A percentile compares a stretch with the other conserved stretches of the same genome.
Evolutionary conservation across 1,139 yeast genomes (phyloP).

Genomic region (Arxiozyma telluris): DNA sequence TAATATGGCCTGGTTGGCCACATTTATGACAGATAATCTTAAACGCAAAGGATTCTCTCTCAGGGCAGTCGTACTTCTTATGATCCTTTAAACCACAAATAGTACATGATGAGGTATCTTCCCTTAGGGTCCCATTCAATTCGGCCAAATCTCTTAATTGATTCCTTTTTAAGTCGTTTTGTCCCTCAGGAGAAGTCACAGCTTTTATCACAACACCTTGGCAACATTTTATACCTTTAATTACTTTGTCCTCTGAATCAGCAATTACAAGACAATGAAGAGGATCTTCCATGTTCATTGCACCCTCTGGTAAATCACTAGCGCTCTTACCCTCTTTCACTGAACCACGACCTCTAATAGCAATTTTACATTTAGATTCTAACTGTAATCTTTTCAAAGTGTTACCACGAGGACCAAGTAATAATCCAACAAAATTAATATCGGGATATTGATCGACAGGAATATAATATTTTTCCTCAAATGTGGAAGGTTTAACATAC

Average conservation of each 20-base stretch:
- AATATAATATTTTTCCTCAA: conserved; percentile 72
- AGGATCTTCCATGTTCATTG: conserved; percentile 60
- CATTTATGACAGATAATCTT: conserved; percentile 66
- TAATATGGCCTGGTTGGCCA: conserved; percentile 78
- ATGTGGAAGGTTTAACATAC: conserved; percentile 62
- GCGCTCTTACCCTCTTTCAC: conserved; percentile 80
- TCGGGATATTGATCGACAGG: conserved; percentile 87
- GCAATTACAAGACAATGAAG: conserved; percentile 84
- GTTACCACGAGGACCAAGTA: conserved; percentile 93
- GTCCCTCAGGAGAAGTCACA: conserved; percentile 84
- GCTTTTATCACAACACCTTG: conserved; percentile 74
- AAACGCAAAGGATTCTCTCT: conserved; percentile 43
- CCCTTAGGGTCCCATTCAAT: conserved; percentile 87
- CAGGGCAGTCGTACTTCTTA: conserved; percentile 52
- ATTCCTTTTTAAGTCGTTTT: conserved; percentile 81
- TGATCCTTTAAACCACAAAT: conserved; percentile 55
- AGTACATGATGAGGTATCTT: conserved; percentile 60
- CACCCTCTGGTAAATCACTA: conserved; percentile 38
- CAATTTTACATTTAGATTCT: conserved; percentile 76
- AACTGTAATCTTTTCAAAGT: conserved; percentile 75
- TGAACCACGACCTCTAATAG: conserved; percentile 89
- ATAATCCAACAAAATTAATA: conserved; percentile 82
- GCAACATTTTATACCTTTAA: conserved; percentile 65
- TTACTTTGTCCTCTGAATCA: conserved; percentile 69
- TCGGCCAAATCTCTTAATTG: conserved; percentile 90